Evolutionary conservation across 1,139 yeast genomes (phyloP).

Genomic region (Yamadazyma songkhlaensis): DNA sequence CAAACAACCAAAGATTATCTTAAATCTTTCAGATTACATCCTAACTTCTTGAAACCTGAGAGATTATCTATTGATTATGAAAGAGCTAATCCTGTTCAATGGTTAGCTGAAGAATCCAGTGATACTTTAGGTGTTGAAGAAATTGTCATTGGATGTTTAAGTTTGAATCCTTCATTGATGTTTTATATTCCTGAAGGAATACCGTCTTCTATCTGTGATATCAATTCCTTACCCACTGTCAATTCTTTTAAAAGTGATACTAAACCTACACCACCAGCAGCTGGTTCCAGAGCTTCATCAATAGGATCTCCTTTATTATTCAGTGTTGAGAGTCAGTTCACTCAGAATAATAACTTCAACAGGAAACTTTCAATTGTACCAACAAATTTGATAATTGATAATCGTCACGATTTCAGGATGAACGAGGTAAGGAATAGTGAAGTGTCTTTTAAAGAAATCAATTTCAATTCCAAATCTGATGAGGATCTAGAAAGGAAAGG

Average conservation of each 20-base stretch:
- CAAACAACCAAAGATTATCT: conserved; percentile 11
- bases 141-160: conserved; percentile 31
- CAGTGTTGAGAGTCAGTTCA: conserved; percentile 6
- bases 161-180: conserved; percentile 17
- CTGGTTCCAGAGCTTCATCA: conserved; percentile 25
- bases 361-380: conserved; percentile 29
- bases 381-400: conserved; percentile 23
- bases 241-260: background rate
- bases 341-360: conserved; percentile 11
- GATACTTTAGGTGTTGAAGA: conserved; percentile 28
- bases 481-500: conserved; percentile 10
- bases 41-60: conserved; percentile 36
- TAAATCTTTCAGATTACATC: conserved; percentile 43
- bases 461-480: conserved; percentile 13
- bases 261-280: background rate
- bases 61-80: conserved; percentile 37
- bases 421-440: conserved; percentile 8
- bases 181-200: conserved; percentile 12
- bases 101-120: conserved; percentile 26
- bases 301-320: conserved; percentile 25
- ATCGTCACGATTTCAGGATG: conserved; percentile 2
- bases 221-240: background rate
- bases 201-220: conserved; percentile 3
- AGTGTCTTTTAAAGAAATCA: conserved; percentile 30
- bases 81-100: conserved; percentile 31